A percentile compares a stretch with the other conserved stretches of the same genome.
phyloP scores from a whole-genome alignment of 1,139 yeast species.

The Pichia sp. region DNA sequence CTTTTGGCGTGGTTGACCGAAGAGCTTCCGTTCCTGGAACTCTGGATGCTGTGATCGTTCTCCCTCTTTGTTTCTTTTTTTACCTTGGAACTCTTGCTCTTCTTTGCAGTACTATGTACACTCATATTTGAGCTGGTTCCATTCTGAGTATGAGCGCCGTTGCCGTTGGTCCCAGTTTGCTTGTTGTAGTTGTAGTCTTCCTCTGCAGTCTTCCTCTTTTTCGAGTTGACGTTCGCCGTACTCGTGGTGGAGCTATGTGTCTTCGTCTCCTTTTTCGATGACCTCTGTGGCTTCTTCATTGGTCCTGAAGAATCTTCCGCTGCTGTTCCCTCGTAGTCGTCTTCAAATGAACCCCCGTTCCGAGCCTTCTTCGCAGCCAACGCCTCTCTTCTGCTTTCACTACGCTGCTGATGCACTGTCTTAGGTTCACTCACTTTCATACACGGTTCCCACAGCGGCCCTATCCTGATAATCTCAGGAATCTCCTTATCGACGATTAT shows the following conservation, averaged over 20 bases:
- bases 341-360: conserved; percentile 30
- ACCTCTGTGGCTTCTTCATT: neutral
- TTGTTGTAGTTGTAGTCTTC: conserved; percentile 2
- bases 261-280: conserved; percentile 2
- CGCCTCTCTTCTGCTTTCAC: conserved; percentile 87
- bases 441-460: conserved; percentile 89
- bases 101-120: conserved; percentile 1
- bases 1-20: neutral
- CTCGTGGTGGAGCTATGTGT: neutral
- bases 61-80: conserved; percentile 7
- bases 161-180: neutral
- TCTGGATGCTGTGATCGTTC: neutral
- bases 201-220: conserved; percentile 4
- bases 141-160: neutral
- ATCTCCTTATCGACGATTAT: conserved; percentile 71
- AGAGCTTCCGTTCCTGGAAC: neutral
- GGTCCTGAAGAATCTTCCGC: conserved; percentile 24
- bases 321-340: conserved; percentile 35
- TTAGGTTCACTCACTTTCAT: conserved; percentile 53
- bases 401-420: conserved; percentile 64
- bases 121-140: neutral
- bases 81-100: conserved; percentile 3
- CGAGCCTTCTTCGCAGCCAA: conserved; percentile 75
- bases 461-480: conserved; percentile 59
- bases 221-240: neutral